Conservation (phyloP, 2,329 filamentous ascomycete genomes). For the Plectosphaerella sp. region DNA sequence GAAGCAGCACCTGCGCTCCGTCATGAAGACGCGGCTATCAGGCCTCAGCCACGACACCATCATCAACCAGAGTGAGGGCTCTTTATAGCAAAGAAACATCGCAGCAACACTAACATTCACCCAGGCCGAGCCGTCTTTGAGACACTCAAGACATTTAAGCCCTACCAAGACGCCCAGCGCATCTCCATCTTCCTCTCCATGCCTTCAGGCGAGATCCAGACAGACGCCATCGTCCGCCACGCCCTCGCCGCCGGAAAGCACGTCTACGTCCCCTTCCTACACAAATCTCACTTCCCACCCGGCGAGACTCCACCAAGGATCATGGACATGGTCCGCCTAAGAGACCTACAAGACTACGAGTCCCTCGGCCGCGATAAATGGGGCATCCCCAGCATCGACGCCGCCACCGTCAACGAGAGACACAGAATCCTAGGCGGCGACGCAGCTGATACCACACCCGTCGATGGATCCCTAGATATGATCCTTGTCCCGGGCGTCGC, state of each 20-base stretch:
- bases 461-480: constrained; percentile 57
- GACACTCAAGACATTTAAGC: constrained; percentile 60
- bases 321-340: constrained; percentile 93
- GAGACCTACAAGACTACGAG: constrained; percentile 71
- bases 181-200: constrained; percentile 92
- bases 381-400: constrained; percentile 86
- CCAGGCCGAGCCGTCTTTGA: constrained; percentile 63
- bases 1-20: constrained; percentile 70
- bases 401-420: constrained; percentile 59
- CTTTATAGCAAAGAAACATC: not conserved
- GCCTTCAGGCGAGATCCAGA: constrained; percentile 83
- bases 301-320: constrained; percentile 55
- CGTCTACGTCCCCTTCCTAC: constrained; percentile 89
- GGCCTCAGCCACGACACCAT: constrained; percentile 58
- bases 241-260: constrained; percentile 73
- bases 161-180: constrained; percentile 69
- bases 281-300: constrained; percentile 49
- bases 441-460: constrained; percentile 34
- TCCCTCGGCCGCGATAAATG: constrained; percentile 74
- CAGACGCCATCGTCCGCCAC: constrained; percentile 74
- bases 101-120: not conserved
- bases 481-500: constrained; percentile 91
- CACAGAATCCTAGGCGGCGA: constrained; percentile 65
- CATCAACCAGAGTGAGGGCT: constrained; percentile 62
- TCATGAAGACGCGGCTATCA: constrained; percentile 64